Evolutionary conservation across 345 rosid species (phyloP).

Genomic region (Excoecaria agallocha): DNA sequence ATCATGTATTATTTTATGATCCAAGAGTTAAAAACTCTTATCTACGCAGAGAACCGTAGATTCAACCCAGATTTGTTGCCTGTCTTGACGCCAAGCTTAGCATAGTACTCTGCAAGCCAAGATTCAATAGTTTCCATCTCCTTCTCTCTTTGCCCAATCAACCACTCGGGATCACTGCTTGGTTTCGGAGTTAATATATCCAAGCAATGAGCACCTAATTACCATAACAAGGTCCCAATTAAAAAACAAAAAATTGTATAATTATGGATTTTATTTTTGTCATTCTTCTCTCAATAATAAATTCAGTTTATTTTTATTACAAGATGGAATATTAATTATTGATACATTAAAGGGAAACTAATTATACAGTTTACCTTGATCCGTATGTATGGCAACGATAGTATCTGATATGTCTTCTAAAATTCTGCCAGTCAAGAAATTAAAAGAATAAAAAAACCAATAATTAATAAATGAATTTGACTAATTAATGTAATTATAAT

Average conservation of each 20-base stretch:
- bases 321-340: too few species aligned
- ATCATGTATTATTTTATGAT: too few species aligned
- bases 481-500: too few species aligned
- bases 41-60: neutral
- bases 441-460: neutral
- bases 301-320: neutral
- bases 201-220: slow-evolving; percentile 8
- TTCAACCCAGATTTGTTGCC: neutral
- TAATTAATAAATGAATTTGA: neutral
- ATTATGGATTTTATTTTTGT: too few species aligned
- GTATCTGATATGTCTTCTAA: slow-evolving; percentile 5
- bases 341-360: too few species aligned
- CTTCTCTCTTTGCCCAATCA: neutral
- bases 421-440: neutral
- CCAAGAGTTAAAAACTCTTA: neutral
- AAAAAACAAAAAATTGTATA: neutral
- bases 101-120: neutral
- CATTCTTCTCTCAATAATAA: too few species aligned
- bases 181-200: neutral
- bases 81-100: neutral
- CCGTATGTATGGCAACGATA: neutral
- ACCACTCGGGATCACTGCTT: neutral
- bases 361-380: neutral
- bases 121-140: neutral
- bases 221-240: too few species aligned